These are phyloP conservation scores for Neofusicoccum laricinum DNA, from an alignment of 2,329 filamentous ascomycete genomes.

Conservation along the genomic window DNA sequence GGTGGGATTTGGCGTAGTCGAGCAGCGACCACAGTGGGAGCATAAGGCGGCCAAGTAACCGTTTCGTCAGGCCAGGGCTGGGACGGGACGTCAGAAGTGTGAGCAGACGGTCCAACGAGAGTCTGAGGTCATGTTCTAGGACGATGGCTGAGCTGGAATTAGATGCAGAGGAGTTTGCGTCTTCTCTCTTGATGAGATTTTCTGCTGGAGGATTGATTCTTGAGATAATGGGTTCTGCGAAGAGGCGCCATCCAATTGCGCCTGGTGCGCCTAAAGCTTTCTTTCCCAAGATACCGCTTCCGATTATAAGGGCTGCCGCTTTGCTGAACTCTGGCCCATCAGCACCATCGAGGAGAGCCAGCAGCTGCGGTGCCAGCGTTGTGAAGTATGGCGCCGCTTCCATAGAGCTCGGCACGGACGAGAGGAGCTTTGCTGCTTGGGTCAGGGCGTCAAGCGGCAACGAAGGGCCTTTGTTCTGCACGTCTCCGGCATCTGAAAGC, in stretches of 20 bases:
- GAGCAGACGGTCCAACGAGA: conserved; percentile 55
- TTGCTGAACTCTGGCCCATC: conserved; percentile 58
- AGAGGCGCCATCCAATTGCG: conserved; percentile 58
- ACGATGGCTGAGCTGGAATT: conserved; percentile 39
- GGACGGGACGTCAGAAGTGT: conserved; percentile 62
- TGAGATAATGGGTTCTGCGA: conserved; percentile 58
- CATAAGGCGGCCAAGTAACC: conserved; percentile 58
- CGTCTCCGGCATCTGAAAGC: conserved; percentile 29
- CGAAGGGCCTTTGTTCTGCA: conserved; percentile 51
- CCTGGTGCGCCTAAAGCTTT: conserved; percentile 64
- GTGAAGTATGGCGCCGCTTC: conserved; percentile 58
- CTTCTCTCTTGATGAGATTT: not conserved
- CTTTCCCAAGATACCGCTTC: conserved; percentile 64
- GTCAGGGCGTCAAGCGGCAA: conserved; percentile 68
- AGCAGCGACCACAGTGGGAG: conserved; percentile 63
- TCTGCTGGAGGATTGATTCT: conserved; percentile 43
- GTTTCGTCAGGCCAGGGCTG: conserved; percentile 62
- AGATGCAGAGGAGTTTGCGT: not conserved
- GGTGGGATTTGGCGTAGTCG: conserved; percentile 45
- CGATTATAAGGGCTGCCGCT: conserved; percentile 61
- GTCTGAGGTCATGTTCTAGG: conserved; percentile 45
- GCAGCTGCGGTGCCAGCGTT: conserved; percentile 59
- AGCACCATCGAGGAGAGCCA: conserved; percentile 59
- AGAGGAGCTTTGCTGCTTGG: conserved; percentile 61
- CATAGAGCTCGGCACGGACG: conserved; percentile 56